phyloP scores from a whole-genome alignment of 2,329 filamentous ascomycete genomes.

The Phaeosphaeriaceae sp. region DNA sequence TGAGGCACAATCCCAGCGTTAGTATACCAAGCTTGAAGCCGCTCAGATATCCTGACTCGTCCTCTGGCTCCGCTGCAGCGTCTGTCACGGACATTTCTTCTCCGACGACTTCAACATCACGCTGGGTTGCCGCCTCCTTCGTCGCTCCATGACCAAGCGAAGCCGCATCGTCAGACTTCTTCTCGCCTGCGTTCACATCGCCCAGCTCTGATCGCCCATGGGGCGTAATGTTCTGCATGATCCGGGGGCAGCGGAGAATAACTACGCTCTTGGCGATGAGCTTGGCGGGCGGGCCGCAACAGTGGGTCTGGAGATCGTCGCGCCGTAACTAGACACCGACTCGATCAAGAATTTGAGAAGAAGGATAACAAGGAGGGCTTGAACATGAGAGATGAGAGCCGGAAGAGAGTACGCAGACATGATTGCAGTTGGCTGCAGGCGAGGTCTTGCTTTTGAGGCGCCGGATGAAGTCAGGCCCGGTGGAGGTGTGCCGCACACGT shows the following conservation, averaged over 20 bases:
- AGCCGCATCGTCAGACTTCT: not conserved
- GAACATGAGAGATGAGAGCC: not conserved
- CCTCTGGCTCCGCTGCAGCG: conserved; percentile 18
- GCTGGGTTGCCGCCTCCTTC: not conserved
- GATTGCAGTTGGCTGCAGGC: not conserved
- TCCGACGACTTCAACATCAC: not conserved
- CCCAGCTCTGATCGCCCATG: not conserved
- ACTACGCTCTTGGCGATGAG: not conserved
- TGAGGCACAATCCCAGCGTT: conserved; percentile 42
- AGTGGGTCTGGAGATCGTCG: not conserved
- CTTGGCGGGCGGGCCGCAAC: not conserved
- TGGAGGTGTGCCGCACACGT: not conserved
- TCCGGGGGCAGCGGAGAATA: not conserved
- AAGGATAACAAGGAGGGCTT: not conserved
- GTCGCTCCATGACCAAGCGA: not conserved
- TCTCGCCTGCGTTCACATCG: not conserved
- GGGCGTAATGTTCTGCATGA: not conserved
- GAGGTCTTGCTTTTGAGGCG: not conserved
- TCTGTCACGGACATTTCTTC: not conserved
- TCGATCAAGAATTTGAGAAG: not conserved
- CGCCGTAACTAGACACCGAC: not conserved
- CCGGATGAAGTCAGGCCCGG: not conserved
- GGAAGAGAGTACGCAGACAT: not conserved
- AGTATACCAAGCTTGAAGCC: conserved; percentile 45
- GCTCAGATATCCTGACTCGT: conserved; percentile 45